Conservation (phyloP, 2,329 filamentous ascomycete genomes). For the Huntiella decipiens region DNA sequence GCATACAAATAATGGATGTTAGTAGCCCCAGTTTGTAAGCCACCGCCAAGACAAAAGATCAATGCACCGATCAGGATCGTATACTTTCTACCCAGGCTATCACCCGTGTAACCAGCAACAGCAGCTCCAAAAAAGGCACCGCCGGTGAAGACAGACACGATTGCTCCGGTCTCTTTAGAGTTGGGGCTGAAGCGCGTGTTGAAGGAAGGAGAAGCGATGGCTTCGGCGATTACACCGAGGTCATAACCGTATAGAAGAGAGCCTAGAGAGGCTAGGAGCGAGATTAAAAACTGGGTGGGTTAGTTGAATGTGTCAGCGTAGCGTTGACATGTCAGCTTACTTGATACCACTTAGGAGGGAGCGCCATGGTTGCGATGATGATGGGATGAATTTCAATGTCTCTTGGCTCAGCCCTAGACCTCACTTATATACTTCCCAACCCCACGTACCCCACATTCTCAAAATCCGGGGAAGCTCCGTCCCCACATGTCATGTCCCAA, state of each 20-base stretch:
- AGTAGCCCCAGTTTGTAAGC: constrained; percentile 50
- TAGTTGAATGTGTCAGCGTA: background rate
- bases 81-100: constrained; percentile 46
- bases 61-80: constrained; percentile 55
- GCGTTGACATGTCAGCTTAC: background rate
- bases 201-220: constrained; percentile 30
- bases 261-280: constrained; percentile 35
- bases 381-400: background rate
- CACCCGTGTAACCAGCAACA: constrained; percentile 42
- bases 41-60: constrained; percentile 54
- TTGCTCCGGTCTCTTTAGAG: constrained; percentile 35
- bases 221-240: constrained; percentile 32
- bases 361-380: constrained; percentile 18
- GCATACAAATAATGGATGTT: constrained; percentile 43
- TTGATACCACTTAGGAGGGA: constrained; percentile 25
- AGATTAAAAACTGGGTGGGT: constrained; percentile 26
- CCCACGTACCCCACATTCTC: background rate
- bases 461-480: too few relatives aligned
- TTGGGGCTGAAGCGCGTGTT: constrained; percentile 11
- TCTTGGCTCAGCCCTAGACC: background rate
- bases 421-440: background rate
- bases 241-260: constrained; percentile 37
- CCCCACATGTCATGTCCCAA: too few relatives aligned
- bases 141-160: constrained; percentile 63
- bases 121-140: constrained; percentile 53